These are phyloP conservation scores for Cenchrus fungigraminus DNA, from an alignment of 176 grass and related monocot species.

Conservation along the genomic window DNA sequence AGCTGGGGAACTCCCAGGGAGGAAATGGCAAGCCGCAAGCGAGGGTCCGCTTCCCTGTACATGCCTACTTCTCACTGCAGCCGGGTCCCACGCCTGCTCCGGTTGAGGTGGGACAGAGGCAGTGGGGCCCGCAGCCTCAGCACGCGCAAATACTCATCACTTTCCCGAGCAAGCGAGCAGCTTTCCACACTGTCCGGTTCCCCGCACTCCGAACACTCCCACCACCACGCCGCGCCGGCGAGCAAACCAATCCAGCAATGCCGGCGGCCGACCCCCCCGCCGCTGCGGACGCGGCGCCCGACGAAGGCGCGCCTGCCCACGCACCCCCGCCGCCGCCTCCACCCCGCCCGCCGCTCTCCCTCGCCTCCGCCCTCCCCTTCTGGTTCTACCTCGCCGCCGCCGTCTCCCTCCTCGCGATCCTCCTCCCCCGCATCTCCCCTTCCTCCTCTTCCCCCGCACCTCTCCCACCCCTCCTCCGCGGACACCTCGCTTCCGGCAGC, in stretches of 20 bases:
- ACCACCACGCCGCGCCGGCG: not conserved
- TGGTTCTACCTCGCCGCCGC: constrained; percentile 77
- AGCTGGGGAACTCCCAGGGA: no score
- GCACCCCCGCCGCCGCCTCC: not conserved
- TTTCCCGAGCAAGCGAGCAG: constrained; percentile 30
- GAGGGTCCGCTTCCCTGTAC: not conserved
- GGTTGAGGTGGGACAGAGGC: no score
- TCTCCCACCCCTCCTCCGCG: constrained; percentile 41
- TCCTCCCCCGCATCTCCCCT: constrained; percentile 50
- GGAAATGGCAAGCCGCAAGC: not conserved
- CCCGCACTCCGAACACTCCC: not conserved
- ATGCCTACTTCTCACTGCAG: not conserved
- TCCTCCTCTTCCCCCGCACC: constrained; percentile 28
- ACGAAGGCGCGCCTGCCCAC: not conserved
- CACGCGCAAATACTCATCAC: not conserved
- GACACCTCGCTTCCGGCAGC: constrained; percentile 56
- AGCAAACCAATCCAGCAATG: constrained; percentile 32
- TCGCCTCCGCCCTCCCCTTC: constrained; percentile 59
- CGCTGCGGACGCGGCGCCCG: not conserved
- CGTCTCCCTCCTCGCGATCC: constrained; percentile 62
- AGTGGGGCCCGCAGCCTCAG: not conserved
- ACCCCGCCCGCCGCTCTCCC: not conserved
- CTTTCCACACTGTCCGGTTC: constrained; percentile 8
- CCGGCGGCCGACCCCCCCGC: not conserved
- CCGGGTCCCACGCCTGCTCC: not conserved